Conservation (phyloP, 2,329 filamentous ascomycete genomes). For the Aspergillaceae sp. region DNA sequence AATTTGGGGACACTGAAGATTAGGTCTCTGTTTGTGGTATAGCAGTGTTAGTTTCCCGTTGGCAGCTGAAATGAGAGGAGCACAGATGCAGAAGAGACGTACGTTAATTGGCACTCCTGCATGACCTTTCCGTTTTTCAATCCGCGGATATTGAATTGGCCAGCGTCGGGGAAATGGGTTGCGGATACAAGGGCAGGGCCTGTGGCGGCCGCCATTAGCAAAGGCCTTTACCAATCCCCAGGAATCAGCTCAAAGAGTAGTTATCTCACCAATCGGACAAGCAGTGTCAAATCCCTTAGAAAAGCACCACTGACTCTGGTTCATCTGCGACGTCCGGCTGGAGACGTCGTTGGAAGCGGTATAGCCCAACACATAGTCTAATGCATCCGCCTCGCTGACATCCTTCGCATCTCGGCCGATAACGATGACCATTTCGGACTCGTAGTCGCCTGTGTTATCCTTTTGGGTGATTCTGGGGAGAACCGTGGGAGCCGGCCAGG, state of each 20-base stretch:
- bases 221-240: neutral
- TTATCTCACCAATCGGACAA: slow-evolving; percentile 41
- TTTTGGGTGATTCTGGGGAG: slow-evolving; percentile 47
- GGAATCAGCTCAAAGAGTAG: neutral
- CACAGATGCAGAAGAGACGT: slow-evolving; percentile 8
- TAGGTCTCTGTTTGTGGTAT: slow-evolving; percentile 40
- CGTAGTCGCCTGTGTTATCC: slow-evolving; percentile 51
- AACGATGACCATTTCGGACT: slow-evolving; percentile 51
- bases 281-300: slow-evolving; percentile 53
- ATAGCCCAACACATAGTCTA: slow-evolving; percentile 56
- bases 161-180: slow-evolving; percentile 22
- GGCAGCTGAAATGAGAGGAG: too few species aligned
- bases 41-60: slow-evolving; percentile 5
- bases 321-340: slow-evolving; percentile 48
- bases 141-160: slow-evolving; percentile 26
- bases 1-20: slow-evolving; percentile 46
- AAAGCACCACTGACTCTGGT: slow-evolving; percentile 49
- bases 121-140: slow-evolving; percentile 44
- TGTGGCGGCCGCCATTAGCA: slow-evolving; percentile 6
- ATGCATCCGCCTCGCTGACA: slow-evolving; percentile 47
- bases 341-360: slow-evolving; percentile 57
- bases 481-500: slow-evolving; percentile 43
- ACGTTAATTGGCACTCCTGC: slow-evolving; percentile 41
- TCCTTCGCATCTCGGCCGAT: slow-evolving; percentile 47
- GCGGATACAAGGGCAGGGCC: slow-evolving; percentile 45